These are phyloP conservation scores for Xylaria sp. DNA, from an alignment of 2,329 filamentous ascomycete species.

Conservation along the genomic window DNA sequence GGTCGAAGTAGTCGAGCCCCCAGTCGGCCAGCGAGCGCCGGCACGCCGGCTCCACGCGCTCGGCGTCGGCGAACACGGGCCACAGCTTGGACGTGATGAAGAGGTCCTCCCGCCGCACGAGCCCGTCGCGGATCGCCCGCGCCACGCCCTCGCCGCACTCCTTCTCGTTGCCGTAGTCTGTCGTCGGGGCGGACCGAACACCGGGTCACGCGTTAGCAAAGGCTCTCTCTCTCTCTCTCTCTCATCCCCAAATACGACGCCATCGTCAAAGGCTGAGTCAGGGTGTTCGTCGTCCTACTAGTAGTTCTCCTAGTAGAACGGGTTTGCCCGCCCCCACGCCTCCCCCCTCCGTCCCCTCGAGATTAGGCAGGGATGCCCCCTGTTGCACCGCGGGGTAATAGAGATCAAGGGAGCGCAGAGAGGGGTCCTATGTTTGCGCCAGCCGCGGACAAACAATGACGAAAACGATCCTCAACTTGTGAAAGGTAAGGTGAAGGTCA, in stretches of 20 bases:
- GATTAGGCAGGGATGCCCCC: background rate
- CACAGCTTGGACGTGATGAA: constrained; percentile 94
- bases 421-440: background rate
- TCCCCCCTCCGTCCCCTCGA: background rate
- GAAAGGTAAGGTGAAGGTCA: constrained; percentile 1
- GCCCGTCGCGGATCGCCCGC: constrained; percentile 77
- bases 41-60: constrained; percentile 74
- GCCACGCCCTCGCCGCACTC: constrained; percentile 77
- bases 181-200: too few species aligned
- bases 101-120: constrained; percentile 83
- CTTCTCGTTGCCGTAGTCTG: constrained; percentile 83
- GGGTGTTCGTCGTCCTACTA: too few species aligned
- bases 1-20: constrained; percentile 86
- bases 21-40: constrained; percentile 80
- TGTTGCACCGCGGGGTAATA: background rate
- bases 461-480: background rate
- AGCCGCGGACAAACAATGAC: constrained; percentile 2
- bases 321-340: background rate
- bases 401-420: background rate
- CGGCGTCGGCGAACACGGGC: constrained; percentile 86
- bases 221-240: too few species aligned
- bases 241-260: too few species aligned
- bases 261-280: background rate
- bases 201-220: constrained; percentile 13
- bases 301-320: too few species aligned